Conservation (phyloP, 2,329 filamentous ascomycete species). For the Penicillium sp. region DNA sequence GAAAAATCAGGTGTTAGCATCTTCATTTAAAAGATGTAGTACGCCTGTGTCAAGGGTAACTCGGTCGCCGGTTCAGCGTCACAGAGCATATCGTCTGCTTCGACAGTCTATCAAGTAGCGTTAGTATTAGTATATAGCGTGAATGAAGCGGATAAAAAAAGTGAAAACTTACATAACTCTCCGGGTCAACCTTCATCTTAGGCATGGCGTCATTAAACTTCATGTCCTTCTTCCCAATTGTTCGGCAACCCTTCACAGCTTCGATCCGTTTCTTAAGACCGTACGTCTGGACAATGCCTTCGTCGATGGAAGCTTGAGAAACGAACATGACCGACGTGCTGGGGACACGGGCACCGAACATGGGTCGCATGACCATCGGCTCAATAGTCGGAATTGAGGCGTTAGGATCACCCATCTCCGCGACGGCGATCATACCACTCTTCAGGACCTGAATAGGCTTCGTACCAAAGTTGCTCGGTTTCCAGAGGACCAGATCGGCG, state of each 20-base stretch:
- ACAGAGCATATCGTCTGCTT: conserved; percentile 77
- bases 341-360: conserved; percentile 76
- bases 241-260: conserved; percentile 73
- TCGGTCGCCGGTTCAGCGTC: conserved; percentile 68
- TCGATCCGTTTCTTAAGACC: conserved; percentile 76
- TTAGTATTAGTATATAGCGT: not conserved
- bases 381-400: conserved; percentile 85
- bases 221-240: conserved; percentile 81
- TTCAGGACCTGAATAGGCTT: conserved; percentile 84
- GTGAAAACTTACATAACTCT: conserved; percentile 66
- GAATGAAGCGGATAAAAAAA: not conserved
- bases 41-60: conserved; percentile 75
- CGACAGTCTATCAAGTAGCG: conserved; percentile 57
- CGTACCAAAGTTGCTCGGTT: conserved; percentile 78
- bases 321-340: conserved; percentile 79
- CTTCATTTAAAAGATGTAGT: conserved; percentile 66
- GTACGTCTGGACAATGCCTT: conserved; percentile 69
- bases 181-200: conserved; percentile 86
- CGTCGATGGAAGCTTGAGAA: conserved; percentile 67
- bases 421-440: conserved; percentile 78
- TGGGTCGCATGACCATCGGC: conserved; percentile 77
- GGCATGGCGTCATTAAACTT: conserved; percentile 83
- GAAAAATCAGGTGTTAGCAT: not conserved
- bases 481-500: conserved; percentile 87
- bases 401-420: conserved; percentile 84